phyloP scores from a whole-genome alignment of 768 basidiomycete genomes.

The Rhizopogon salebrosus region DNA sequence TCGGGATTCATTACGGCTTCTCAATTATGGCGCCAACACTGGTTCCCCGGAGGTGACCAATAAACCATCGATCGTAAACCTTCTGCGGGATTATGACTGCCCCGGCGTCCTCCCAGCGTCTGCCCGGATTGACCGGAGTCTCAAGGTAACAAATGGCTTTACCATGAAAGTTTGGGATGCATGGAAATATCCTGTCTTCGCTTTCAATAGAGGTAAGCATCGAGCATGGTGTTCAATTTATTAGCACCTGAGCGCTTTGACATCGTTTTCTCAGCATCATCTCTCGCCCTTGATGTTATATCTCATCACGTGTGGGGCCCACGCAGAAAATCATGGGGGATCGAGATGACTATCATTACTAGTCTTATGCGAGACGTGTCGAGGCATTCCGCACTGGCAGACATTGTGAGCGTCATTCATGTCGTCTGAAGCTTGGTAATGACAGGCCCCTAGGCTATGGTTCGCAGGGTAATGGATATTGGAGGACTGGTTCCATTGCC shows the following conservation, averaged over 20 bases:
- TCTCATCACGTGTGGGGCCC: conserved; percentile 84
- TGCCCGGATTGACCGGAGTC: conserved; percentile 61
- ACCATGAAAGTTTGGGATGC: conserved; percentile 64
- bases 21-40: conserved; percentile 9
- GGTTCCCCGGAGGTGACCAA: conserved; percentile 15
- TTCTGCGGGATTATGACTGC: conserved; percentile 52
- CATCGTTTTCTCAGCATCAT: conserved; percentile 16
- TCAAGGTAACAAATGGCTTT: conserved; percentile 51
- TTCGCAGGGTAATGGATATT: conserved; percentile 68
- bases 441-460: conserved; percentile 31
- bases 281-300: conserved; percentile 61
- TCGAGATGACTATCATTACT: conserved; percentile 89
- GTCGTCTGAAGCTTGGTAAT: not conserved
- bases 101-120: conserved; percentile 72
- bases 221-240: too few species aligned
- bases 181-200: conserved; percentile 67
- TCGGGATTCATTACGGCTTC: conserved; percentile 17
- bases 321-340: conserved; percentile 86
- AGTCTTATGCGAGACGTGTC: conserved; percentile 82
- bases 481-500: conserved; percentile 81
- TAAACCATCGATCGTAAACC: conserved; percentile 1
- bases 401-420: conserved; percentile 55
- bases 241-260: not conserved
- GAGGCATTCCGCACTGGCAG: conserved; percentile 75
- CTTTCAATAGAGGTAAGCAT: conserved; percentile 57